Percentiles rank a stretch among this genome's conserved stretches.
Conservation (phyloP, 306 rosid species). For the Vicia villosa region DNA sequence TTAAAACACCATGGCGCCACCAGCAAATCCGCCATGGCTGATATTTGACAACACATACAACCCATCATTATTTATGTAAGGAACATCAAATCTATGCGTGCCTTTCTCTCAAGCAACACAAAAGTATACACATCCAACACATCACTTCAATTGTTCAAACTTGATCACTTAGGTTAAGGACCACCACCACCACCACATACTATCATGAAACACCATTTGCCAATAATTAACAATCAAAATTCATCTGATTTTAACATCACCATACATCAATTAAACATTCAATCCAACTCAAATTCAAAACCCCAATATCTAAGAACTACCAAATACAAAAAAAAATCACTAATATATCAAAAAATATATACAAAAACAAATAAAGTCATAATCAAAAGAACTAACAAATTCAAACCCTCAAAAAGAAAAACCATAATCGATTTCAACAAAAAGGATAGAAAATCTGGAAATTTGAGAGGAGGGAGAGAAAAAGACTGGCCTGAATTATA, state of each 20-base stretch:
- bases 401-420: constrained; percentile 16
- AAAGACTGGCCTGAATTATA: constrained; percentile 50
- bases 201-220: too few relatives aligned
- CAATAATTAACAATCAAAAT: constrained; percentile 6
- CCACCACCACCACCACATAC: too few relatives aligned
- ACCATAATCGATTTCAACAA: constrained; percentile 30
- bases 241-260: constrained; percentile 1
- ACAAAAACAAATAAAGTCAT: background rate
- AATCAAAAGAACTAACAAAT: constrained; percentile 18
- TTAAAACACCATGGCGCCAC: background rate
- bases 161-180: constrained; percentile 8
- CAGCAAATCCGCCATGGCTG: background rate
- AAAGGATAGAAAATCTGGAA: background rate
- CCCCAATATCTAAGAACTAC: constrained; percentile 1
- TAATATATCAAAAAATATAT: background rate
- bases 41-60: background rate
- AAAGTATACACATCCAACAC: background rate
- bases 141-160: constrained; percentile 16
- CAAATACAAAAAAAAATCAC: constrained; percentile 30
- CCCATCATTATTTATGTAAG: background rate
- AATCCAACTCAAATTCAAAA: constrained; percentile 27
- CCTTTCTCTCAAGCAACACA: background rate
- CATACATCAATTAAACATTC: background rate
- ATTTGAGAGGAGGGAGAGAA: background rate
- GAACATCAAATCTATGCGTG: background rate